phyloP scores from a whole-genome alignment of 495 filamentous ascomycete genomes.

The Hyphodiscus hymeniophilus region DNA sequence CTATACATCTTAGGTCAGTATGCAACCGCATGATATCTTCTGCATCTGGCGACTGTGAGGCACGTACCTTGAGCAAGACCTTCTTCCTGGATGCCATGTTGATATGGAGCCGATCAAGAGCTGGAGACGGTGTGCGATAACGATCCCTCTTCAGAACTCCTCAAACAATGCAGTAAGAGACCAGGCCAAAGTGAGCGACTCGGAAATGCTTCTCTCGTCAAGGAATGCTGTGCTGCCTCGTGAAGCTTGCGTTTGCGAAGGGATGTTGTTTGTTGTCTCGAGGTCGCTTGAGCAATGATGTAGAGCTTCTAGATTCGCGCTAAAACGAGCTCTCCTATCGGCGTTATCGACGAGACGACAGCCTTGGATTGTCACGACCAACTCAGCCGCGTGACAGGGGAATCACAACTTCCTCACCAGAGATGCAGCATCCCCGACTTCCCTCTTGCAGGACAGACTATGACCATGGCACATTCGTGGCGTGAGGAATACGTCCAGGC shows the following conservation, averaged over 20 bases:
- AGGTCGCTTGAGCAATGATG: constrained; percentile 9
- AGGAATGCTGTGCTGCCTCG: neutral
- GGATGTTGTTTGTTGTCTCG: constrained; percentile 14
- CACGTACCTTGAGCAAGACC: constrained; percentile 83
- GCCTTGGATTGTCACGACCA: neutral
- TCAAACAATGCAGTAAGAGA: neutral
- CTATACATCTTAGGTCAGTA: constrained; percentile 33
- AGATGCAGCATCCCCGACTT: neutral
- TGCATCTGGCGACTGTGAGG: neutral
- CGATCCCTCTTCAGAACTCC: constrained; percentile 2
- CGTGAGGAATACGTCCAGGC: constrained; percentile 47
- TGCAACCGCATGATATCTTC: neutral
- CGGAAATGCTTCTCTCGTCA: neutral
- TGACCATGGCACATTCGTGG: constrained; percentile 33
- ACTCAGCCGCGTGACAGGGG: neutral
- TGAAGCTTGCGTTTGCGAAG: neutral
- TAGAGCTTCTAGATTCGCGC: neutral
- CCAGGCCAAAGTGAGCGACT: neutral
- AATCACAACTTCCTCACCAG: neutral
- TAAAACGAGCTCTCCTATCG: constrained; percentile 3
- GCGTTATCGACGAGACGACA: neutral
- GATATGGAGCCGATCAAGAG: neutral
- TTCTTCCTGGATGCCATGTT: constrained; percentile 62
- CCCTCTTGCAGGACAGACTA: neutral
- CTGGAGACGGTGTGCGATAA: constrained; percentile 15